Percentiles rank a stretch among this genome's conserved stretches.
These are phyloP conservation scores for Chaetomium globosum DNA, from an alignment of 2,329 filamentous ascomycete species.

Conservation along the genomic window DNA sequence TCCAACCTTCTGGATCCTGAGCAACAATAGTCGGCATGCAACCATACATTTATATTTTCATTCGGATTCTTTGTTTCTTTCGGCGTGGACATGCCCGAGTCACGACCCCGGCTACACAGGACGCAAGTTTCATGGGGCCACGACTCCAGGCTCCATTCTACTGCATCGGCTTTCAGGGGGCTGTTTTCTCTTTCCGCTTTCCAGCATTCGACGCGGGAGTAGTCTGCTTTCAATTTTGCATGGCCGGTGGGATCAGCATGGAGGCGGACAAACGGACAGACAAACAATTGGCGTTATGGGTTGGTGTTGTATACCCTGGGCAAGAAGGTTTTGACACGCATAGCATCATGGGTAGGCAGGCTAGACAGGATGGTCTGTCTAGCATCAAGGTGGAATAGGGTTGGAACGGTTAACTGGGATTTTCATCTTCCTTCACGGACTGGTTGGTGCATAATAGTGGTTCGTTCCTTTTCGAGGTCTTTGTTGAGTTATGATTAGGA, in stretches of 20 bases:
- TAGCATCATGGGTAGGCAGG: neutral
- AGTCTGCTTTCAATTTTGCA: constrained; percentile 3
- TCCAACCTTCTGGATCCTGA: no score
- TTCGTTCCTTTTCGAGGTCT: neutral
- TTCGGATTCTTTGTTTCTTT: neutral
- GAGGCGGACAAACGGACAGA: neutral
- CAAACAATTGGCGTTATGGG: neutral
- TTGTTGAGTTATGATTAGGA: neutral
- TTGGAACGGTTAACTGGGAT: neutral
- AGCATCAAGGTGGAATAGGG: neutral
- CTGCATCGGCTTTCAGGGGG: neutral
- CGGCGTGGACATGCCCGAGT: neutral
- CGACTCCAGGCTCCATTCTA: neutral
- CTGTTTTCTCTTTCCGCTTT: neutral
- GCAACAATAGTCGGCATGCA: neutral
- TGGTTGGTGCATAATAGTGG: neutral
- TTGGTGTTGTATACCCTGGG: constrained; percentile 5
- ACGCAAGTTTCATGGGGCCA: no score
- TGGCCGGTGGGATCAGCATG: neutral
- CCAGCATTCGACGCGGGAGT: neutral
- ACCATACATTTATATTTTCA: neutral
- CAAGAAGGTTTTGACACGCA: neutral
- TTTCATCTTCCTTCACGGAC: neutral
- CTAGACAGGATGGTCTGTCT: neutral
- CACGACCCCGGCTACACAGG: neutral